Evolutionary conservation across 1,139 yeast genomes (phyloP).

Genomic region (Waltiozyma sp.): DNA sequence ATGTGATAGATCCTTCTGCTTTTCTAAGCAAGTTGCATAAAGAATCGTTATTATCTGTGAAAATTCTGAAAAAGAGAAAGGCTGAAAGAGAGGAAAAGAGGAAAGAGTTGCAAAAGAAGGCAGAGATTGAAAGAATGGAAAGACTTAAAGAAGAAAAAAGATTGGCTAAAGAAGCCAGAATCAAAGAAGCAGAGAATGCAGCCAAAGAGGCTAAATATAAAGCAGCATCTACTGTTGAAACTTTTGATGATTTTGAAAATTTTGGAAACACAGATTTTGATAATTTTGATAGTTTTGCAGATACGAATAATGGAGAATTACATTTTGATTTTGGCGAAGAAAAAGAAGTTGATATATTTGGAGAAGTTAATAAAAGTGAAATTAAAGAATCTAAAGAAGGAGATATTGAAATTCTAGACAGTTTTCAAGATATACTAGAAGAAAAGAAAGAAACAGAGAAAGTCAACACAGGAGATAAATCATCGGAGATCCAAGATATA

Average conservation of each 20-base stretch:
- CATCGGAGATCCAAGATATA: background rate
- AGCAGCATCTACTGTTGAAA: background rate
- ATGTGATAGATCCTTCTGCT: slow-evolving; percentile 4
- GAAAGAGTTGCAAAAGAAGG: slow-evolving; percentile 4
- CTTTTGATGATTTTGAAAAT: slow-evolving; percentile 11
- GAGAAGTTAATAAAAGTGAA: background rate
- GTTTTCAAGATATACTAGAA: background rate
- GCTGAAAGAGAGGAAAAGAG: slow-evolving; percentile 7
- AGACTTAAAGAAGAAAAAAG: slow-evolving; percentile 1
- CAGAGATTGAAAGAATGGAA: slow-evolving; percentile 6
- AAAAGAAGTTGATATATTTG: background rate
- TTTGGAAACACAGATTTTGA: slow-evolving; percentile 9
- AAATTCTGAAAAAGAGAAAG: slow-evolving; percentile 8
- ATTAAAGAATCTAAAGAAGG: background rate
- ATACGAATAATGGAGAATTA: slow-evolving; percentile 1
- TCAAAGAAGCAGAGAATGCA: background rate
- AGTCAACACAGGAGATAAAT: background rate
- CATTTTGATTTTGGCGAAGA: background rate
- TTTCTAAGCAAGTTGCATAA: slow-evolving; percentile 12
- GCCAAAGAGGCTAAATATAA: background rate
- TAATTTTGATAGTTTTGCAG: slow-evolving; percentile 6
- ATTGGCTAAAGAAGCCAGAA: background rate
- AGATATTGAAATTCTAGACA: slow-evolving; percentile 1
- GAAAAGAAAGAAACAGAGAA: background rate
- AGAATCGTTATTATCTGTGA: slow-evolving; percentile 9